phyloP scores from a whole-genome alignment of 1,139 yeast genomes.

The Yamadazyma pseudoaaseri region DNA sequence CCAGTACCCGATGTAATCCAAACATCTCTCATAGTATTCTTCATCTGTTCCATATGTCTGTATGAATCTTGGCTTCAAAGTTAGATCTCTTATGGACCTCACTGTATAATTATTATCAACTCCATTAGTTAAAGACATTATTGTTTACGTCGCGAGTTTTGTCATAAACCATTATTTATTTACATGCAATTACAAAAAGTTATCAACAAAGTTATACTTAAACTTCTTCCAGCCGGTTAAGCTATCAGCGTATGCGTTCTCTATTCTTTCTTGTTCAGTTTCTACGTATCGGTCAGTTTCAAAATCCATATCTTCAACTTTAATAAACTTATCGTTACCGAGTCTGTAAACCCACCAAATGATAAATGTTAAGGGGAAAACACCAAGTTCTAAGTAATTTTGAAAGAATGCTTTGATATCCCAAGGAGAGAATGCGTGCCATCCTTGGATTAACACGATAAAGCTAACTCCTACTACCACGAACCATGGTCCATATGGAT shows the following conservation, averaged over 20 bases:
- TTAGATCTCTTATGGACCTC: conserved; percentile 19
- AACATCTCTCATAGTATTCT: conserved; percentile 22
- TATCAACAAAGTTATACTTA: conserved; percentile 30
- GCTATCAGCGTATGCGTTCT: conserved; percentile 35
- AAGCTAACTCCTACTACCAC: conserved; percentile 34
- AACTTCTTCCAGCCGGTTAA: conserved; percentile 48
- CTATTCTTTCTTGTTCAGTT: conserved; percentile 46
- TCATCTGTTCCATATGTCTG: conserved; percentile 36
- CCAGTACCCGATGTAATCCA: conserved; percentile 35
- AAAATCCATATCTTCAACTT: conserved; percentile 57
- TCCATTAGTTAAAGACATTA: background rate
- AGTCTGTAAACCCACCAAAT: conserved; percentile 47
- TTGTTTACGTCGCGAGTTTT: background rate
- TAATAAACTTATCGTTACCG: conserved; percentile 47
- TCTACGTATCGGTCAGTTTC: conserved; percentile 57
- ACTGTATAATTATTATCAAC: conserved; percentile 5
- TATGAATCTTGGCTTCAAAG: conserved; percentile 35
- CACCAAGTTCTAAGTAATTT: conserved; percentile 36
- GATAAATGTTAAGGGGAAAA: conserved; percentile 35
- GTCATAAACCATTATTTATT: background rate
- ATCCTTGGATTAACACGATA: conserved; percentile 42
- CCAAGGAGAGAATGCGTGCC: conserved; percentile 57
- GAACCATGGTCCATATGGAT: conserved; percentile 43
- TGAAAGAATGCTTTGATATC: conserved; percentile 32
- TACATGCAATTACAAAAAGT: conserved; percentile 19